These are phyloP conservation scores for Blastocystis hominis DNA, from an alignment of 352 stramenopile genomes.

Conservation along the genomic window DNA sequence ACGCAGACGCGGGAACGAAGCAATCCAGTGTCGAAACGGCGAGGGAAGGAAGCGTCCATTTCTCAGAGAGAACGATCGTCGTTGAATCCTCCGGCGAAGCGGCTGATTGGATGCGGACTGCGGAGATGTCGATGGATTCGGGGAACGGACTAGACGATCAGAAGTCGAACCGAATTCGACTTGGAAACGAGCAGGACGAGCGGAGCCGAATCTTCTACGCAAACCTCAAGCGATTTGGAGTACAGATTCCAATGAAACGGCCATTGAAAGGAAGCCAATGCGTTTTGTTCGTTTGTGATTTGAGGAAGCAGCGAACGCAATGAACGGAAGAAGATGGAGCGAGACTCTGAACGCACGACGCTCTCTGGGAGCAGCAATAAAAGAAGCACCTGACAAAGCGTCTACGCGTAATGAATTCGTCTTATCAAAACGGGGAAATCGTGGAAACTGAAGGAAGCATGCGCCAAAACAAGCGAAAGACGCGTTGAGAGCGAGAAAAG, in stretches of 20 bases:
- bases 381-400: not conserved
- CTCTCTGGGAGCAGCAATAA: not conserved
- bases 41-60: not conserved
- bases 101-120: not conserved
- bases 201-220: not conserved
- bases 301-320: not conserved
- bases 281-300: not conserved
- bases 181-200: not conserved
- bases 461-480: not conserved
- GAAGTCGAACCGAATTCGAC: not conserved
- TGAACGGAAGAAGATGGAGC: not conserved
- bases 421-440: not conserved
- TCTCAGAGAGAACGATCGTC: not conserved
- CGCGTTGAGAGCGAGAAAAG: not conserved
- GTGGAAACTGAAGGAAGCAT: not conserved
- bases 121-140: not conserved
- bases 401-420: not conserved
- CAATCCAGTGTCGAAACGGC: not conserved
- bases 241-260: not conserved
- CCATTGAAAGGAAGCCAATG: not conserved
- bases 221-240: not conserved
- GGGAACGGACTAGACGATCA: not conserved
- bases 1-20: not conserved
- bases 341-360: not conserved
- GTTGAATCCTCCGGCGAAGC: not conserved